Evolutionary conservation across 768 basidiomycete species (phyloP).

Genomic region (Lentinus tigrinus): DNA sequence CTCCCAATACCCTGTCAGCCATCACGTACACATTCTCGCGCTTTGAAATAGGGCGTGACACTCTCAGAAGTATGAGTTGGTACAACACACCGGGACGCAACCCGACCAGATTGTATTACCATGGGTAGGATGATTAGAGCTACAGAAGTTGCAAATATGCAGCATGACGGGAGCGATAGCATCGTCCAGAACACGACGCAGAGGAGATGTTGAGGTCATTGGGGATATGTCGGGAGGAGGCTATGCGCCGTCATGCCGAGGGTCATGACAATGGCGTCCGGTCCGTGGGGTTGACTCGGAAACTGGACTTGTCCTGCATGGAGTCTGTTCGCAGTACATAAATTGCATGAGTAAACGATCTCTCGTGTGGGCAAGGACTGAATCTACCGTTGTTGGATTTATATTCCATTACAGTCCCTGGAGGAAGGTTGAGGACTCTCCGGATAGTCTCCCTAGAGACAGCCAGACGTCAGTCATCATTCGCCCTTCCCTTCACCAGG

Average conservation of each 20-base stretch:
- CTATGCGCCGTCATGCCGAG: neutral
- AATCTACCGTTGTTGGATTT: slow-evolving; percentile 84
- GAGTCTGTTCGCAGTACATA: slow-evolving; percentile 53
- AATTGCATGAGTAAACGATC: no score
- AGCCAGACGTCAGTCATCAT: slow-evolving; percentile 3
- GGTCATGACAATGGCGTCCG: slow-evolving; percentile 33
- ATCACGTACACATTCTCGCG: no score
- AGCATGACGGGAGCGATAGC: neutral
- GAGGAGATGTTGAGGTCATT: neutral
- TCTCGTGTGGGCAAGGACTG: neutral
- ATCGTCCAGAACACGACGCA: neutral
- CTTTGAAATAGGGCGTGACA: no score
- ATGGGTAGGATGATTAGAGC: slow-evolving; percentile 8
- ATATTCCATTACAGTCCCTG: slow-evolving; percentile 87
- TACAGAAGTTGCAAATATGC: slow-evolving; percentile 14
- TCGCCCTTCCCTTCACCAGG: neutral
- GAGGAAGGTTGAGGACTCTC: slow-evolving; percentile 69
- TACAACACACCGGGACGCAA: slow-evolving; percentile 6
- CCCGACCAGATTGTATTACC: slow-evolving; percentile 10
- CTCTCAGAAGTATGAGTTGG: neutral
- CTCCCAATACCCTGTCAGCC: no score
- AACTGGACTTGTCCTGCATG: slow-evolving; percentile 86
- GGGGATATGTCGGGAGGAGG: neutral
- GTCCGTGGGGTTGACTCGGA: slow-evolving; percentile 43
- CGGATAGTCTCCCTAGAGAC: slow-evolving; percentile 73